These are phyloP conservation scores for Magnaporthiopsis incrustans DNA, from an alignment of 2,329 filamentous ascomycete genomes.

Conservation along the genomic window DNA sequence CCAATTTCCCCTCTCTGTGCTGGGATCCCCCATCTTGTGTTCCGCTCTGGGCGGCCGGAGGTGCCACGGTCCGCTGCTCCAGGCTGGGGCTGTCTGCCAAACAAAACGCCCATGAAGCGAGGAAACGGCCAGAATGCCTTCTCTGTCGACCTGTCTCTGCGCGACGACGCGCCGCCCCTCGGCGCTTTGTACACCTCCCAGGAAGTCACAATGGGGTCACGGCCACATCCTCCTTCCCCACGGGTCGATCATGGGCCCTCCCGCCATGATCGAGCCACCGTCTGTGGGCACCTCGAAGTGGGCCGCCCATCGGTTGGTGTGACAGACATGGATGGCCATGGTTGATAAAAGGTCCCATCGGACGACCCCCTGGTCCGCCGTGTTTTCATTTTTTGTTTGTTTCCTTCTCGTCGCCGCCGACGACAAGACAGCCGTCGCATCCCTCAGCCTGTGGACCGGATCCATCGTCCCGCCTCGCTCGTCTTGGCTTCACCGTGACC, in stretches of 20 bases:
- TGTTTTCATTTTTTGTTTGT: not conserved
- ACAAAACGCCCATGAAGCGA: not conserved
- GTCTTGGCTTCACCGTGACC: not conserved
- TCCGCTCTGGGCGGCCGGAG: not conserved
- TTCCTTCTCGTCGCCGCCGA: not conserved
- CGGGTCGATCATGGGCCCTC: no score
- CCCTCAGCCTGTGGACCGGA: not conserved
- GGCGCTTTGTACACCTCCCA: not conserved
- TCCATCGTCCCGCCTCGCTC: not conserved
- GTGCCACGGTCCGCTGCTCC: slow-evolving; percentile 1
- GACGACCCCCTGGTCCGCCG: not conserved
- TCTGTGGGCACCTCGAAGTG: not conserved
- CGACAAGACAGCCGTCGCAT: not conserved
- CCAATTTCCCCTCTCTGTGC: not conserved
- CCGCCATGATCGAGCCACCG: no score
- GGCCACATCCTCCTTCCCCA: not conserved
- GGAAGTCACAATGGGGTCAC: not conserved
- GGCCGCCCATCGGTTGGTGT: not conserved
- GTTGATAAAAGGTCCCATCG: not conserved
- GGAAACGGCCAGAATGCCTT: not conserved
- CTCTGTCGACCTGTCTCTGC: not conserved
- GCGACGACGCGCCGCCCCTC: not conserved
- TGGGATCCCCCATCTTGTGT: not conserved
- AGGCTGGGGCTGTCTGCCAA: not conserved
- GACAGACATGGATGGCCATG: not conserved